Conservation (phyloP, 306 rosid genomes). For the Trifolium fragiferum region DNA sequence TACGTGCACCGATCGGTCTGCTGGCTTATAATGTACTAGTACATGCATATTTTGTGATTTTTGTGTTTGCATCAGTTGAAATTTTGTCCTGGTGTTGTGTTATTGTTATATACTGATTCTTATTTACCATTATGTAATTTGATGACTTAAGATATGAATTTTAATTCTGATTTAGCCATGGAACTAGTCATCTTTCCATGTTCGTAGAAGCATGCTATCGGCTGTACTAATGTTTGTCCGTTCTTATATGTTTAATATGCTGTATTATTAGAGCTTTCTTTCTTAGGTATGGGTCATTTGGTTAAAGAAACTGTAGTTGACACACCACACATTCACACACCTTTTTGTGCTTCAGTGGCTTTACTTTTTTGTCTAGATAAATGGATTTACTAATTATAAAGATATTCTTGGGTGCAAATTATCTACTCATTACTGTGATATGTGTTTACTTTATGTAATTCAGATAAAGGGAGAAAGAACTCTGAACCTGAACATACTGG, state of each 20-base stretch:
- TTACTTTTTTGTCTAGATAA: conserved; percentile 4
- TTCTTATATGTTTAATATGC: background rate
- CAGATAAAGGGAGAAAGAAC: conserved; percentile 52
- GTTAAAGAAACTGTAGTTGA: conserved; percentile 2
- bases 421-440: background rate
- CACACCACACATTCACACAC: conserved; percentile 18
- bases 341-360: conserved; percentile 26
- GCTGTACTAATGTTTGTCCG: conserved; percentile 1
- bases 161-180: conserved; percentile 9
- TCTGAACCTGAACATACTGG: conserved; percentile 43
- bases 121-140: conserved; percentile 16
- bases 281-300: conserved; percentile 14
- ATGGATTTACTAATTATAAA: conserved; percentile 10
- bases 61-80: background rate
- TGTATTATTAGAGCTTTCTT: background rate
- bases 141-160: conserved; percentile 15
- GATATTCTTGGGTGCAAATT: conserved; percentile 3
- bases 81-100: conserved; percentile 2
- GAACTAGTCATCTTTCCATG: background rate
- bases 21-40: conserved; percentile 6
- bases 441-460: conserved; percentile 32
- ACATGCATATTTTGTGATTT: conserved; percentile 7
- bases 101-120: conserved; percentile 10
- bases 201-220: background rate
- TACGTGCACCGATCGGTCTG: conserved; percentile 4